Base-by-base conservation (phyloP, 108 stramenopile genomes). In the Epithemia pelagica region DNA sequence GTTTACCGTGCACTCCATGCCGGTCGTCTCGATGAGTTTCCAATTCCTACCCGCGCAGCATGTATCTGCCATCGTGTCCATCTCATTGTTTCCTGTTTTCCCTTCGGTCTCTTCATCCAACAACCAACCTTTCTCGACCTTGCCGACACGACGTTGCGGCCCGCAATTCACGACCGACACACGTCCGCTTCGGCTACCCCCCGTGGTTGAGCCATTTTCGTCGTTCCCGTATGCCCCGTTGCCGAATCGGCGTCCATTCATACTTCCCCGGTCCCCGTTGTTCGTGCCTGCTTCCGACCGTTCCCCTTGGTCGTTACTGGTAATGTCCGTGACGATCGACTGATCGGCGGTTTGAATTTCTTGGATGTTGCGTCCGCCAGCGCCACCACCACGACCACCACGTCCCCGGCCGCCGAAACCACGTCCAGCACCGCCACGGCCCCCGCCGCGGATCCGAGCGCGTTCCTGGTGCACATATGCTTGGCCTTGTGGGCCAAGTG, bases 41-140 rank as follows among this genome's bases (percentile, higher is more conserved):
- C 37, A 46, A 46, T 46, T 46, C 15, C 5, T 46, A 5, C 37
- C 37, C 15, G 37, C 37, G 15, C 37, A 46, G 15, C 37, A 10
- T 46, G 37, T 46, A 46, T 46, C 37, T 10, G 37, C 37, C 37
- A 46, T 46, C 15, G 37, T 46, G 26, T 60, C 59, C 59, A 60
- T 60, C 26, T 60, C 59, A 28, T 30, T 30, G 21, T 19, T 27
- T 25, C 27, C 59, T 28, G 28, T 28, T 1, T 1, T 24, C 2
- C 59, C 59, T 10, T 5, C 37, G 37, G 15, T 46, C 15, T 46
- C 15, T 46, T 10, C 37, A 15, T 46, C 37, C 15, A 15, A 46
- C 15, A 5, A 15, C 37, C 15, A 5, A 15, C 5, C 37, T 46
- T 15, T 5, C 15, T 46, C 15, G 37, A 46, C 37, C 37, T 46